Base-by-base conservation (phyloP, 441 rosid species). In the Syzygium malaccense region DNA sequence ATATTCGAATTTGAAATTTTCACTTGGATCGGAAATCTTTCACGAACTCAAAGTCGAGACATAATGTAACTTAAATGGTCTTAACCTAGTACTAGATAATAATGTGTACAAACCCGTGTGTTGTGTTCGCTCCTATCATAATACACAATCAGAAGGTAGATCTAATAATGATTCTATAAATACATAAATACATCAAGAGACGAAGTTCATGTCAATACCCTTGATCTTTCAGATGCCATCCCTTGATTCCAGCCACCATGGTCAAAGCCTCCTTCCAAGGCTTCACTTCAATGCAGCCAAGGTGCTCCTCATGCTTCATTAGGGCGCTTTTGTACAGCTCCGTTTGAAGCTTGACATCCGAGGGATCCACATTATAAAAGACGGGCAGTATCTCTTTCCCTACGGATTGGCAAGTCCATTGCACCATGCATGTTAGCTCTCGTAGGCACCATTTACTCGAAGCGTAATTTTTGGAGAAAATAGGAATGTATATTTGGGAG, bases 401-500 rank as follows among this genome's bases (percentile, higher is more conserved):
- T 26, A 3, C 0, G 2, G n/a, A 26, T 6, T 0, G 15, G 30
- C 3, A 1, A 58, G 13, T 12, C 3, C 64, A 9, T 5, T 10
- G 3, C 30, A 58, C 30, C 30, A 58, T 58, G 6, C 3, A 10
- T 10, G 64, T 14, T 3, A 58, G 3, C 64, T 58, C 64, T 58
- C 12, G 14, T 0, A 58, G n/a, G 30, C 64, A 58, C 64, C 64
- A 58, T 58, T 4, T 25, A 26, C 30, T 58, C 7, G 15, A 26
- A 58, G 7, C 15, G 0, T 0, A 26, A 5, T 4, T 5, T 58
- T 0, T 26, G 3, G 64, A 58, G 8, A 58, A 58, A 58, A 58
- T 26, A 9, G 15, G 15, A 1, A 26, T 58, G 1, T 12, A 26
- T 4, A 26, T 12, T 58, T 58, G 15, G 30, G 64, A 58, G 30